These are phyloP conservation scores for Aspergillus tamarii DNA, from an alignment of 2,329 filamentous ascomycete genomes.

Conservation along the genomic window DNA sequence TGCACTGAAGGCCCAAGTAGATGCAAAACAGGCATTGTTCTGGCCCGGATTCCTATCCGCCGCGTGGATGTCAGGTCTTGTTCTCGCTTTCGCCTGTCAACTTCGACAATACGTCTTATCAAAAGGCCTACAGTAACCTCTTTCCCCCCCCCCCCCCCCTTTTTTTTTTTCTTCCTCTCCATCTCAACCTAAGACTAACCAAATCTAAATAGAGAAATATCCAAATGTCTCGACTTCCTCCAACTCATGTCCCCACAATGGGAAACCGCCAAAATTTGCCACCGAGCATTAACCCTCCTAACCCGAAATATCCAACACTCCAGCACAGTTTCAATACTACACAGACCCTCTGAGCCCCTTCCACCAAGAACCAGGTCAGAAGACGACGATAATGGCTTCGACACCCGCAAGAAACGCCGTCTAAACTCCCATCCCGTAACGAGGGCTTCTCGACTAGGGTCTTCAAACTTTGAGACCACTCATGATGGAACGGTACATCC, in stretches of 20 bases:
- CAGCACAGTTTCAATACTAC: neutral
- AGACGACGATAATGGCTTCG: neutral
- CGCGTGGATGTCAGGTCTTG: slow-evolving; percentile 46
- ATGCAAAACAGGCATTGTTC: slow-evolving; percentile 40
- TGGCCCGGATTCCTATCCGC: slow-evolving; percentile 45
- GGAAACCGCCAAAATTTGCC: slow-evolving; percentile 46
- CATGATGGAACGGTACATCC: neutral
- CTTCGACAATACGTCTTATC: slow-evolving; percentile 41
- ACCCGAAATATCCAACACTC: slow-evolving; percentile 35
- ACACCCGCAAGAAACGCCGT: neutral
- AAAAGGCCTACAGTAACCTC: slow-evolving; percentile 35
- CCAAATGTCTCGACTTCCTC: slow-evolving; percentile 36
- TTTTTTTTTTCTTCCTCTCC: no score
- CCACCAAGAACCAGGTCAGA: neutral
- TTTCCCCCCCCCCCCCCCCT: no score
- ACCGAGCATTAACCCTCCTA: slow-evolving; percentile 39
- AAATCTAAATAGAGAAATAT: slow-evolving; percentile 36
- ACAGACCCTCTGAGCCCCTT: slow-evolving; percentile 2
- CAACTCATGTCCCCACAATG: slow-evolving; percentile 41
- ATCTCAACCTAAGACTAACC: neutral
- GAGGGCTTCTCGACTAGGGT: neutral
- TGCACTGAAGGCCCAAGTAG: slow-evolving; percentile 37
- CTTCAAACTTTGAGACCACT: neutral
- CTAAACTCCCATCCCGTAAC: neutral
- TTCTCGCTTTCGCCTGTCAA: slow-evolving; percentile 47